These are phyloP conservation scores for Dactylis glomerata DNA, from an alignment of 176 grass and related monocot genomes.

Conservation along the genomic window DNA sequence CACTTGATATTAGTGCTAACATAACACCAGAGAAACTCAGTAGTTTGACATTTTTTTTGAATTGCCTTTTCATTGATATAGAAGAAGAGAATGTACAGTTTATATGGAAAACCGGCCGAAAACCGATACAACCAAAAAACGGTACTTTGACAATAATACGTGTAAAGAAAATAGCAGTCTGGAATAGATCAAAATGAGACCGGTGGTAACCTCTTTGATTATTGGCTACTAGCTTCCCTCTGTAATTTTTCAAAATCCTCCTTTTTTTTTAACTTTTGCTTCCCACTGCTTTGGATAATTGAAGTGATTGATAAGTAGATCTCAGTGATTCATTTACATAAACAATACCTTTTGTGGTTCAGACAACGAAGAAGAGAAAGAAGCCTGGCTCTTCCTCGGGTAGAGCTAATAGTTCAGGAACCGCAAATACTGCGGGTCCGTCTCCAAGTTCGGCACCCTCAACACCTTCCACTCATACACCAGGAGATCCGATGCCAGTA, in stretches of 20 bases:
- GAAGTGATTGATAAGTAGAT: constrained; percentile 18
- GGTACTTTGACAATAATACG: background rate
- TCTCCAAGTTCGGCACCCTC: constrained; percentile 98
- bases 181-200: background rate
- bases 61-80: too few species aligned
- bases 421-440: constrained; percentile 88
- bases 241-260: background rate
- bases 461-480: constrained; percentile 95
- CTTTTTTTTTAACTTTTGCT: background rate
- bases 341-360: constrained; percentile 31
- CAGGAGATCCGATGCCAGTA: constrained; percentile 85
- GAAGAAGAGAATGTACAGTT: too few species aligned
- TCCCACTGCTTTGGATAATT: constrained; percentile 4
- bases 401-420: constrained; percentile 87
- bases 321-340: background rate
- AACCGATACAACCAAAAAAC: too few species aligned
- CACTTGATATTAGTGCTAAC: background rate
- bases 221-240: background rate
- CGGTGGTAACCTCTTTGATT: background rate
- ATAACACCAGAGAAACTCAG: background rate
- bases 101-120: too few species aligned
- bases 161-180: background rate
- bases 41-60: too few species aligned
- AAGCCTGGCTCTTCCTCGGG: constrained; percentile 75
- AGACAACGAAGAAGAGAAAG: constrained; percentile 72